These are phyloP conservation scores for Cryptosporidium parvum DNA, from an alignment of 169 alveolate species.

Conservation along the genomic window DNA sequence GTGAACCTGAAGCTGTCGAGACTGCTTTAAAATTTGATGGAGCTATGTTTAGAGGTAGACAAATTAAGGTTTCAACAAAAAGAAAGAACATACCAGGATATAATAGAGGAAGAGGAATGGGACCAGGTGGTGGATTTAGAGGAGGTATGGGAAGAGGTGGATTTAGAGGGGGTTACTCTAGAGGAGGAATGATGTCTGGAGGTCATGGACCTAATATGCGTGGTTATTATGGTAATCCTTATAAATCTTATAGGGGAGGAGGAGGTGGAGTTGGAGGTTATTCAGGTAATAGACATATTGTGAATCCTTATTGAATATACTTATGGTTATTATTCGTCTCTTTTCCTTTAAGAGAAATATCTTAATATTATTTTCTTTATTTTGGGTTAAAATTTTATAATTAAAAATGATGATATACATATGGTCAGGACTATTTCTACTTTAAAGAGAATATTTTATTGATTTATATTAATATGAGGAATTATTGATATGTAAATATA, in stretches of 20 bases:
- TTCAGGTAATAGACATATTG: constrained; percentile 56
- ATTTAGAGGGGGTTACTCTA: constrained; percentile 30
- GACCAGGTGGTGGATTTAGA: constrained; percentile 16
- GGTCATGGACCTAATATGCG: constrained; percentile 34
- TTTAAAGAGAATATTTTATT: neutral
- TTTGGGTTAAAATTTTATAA: neutral
- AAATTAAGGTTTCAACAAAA: constrained; percentile 63
- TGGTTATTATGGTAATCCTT: constrained; percentile 65
- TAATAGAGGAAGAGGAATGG: constrained; percentile 42
- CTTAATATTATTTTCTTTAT: neutral
- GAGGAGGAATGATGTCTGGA: constrained; percentile 34
- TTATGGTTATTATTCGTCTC: neutral
- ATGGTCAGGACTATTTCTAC: neutral
- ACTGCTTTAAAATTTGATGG: constrained; percentile 74
- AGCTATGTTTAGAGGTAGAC: constrained; percentile 74
- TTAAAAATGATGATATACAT: neutral
- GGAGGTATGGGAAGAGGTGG: constrained; percentile 61
- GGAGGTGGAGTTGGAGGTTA: constrained; percentile 43
- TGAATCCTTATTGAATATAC: constrained; percentile 33
- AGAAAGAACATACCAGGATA: constrained; percentile 62
- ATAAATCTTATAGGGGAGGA: constrained; percentile 10
- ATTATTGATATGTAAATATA: neutral
- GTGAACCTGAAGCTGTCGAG: constrained; percentile 74
- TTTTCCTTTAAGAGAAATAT: neutral
- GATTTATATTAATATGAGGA: neutral